Percentiles rank a stretch among this genome's conserved stretches.
These are phyloP conservation scores for Cetradonia linearis DNA, from an alignment of 495 filamentous ascomycete species.

Conservation along the genomic window DNA sequence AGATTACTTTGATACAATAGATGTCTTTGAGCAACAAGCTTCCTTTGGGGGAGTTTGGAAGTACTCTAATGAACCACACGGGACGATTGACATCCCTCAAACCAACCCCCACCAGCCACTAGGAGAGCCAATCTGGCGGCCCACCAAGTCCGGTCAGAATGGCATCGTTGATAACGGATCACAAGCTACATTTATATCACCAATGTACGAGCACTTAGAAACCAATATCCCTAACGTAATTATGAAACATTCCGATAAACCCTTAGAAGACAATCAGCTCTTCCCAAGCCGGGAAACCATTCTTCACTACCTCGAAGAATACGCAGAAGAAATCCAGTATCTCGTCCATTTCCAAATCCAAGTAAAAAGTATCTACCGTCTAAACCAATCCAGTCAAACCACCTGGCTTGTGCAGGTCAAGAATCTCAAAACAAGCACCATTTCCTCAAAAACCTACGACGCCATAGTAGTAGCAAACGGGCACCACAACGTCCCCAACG, in stretches of 20 bases:
- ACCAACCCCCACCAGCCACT: constrained; percentile 33
- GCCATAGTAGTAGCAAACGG: constrained; percentile 78
- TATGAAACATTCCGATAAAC: constrained; percentile 68
- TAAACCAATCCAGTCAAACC: constrained; percentile 20
- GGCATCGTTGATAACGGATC: constrained; percentile 20
- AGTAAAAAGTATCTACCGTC: constrained; percentile 39
- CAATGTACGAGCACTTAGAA: constrained; percentile 71
- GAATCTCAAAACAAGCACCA: constrained; percentile 32
- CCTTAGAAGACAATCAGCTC: constrained; percentile 51
- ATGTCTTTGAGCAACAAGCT: constrained; percentile 70
- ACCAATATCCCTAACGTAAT: constrained; percentile 78
- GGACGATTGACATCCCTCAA: constrained; percentile 30
- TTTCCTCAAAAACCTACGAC: constrained; percentile 43
- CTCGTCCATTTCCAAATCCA: constrained; percentile 49
- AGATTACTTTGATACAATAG: constrained; percentile 55
- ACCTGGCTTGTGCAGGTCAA: constrained; percentile 47
- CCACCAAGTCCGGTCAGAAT: background rate
- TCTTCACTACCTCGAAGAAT: constrained; percentile 61
- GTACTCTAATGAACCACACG: constrained; percentile 30
- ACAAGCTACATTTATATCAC: constrained; percentile 47
- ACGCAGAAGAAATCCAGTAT: constrained; percentile 51
- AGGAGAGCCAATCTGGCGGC: constrained; percentile 37
- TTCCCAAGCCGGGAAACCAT: constrained; percentile 63
- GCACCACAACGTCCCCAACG: constrained; percentile 62
- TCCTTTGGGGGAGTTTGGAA: constrained; percentile 79